A percentile compares a stretch with the other conserved stretches of the same genome.
Conservation (phyloP, 176 grass and related monocot species). For the Avena atlantica region DNA sequence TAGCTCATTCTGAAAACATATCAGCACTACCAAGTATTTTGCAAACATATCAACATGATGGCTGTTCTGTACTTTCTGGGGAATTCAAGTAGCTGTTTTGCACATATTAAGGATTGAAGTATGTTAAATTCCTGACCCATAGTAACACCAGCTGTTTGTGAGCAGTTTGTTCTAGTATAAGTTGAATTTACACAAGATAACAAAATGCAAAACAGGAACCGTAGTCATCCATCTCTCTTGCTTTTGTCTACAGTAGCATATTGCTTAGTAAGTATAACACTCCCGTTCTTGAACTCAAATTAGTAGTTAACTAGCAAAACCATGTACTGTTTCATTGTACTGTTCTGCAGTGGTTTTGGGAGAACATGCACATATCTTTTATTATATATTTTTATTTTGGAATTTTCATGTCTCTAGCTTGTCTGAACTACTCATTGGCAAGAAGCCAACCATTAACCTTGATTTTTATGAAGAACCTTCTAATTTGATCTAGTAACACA, state of each 20-base stretch:
- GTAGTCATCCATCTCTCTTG: background rate
- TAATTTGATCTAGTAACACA: background rate
- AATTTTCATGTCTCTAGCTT: background rate
- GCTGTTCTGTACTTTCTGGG: background rate
- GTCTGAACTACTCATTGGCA: conserved; percentile 14
- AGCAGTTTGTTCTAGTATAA: conserved; percentile 18
- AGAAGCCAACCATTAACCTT: background rate
- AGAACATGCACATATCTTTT: conserved; percentile 2
- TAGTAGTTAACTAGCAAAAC: background rate
- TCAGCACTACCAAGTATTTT: background rate
- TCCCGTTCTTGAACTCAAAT: background rate
- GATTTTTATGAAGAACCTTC: background rate
- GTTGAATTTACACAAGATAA: background rate
- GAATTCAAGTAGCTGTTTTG: background rate
- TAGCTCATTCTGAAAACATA: background rate
- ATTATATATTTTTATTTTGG: background rate
- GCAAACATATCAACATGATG: background rate
- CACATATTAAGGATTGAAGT: background rate
- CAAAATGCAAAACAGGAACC: background rate
- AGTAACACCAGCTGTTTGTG: background rate
- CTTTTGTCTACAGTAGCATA: background rate
- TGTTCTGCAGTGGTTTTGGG: conserved; percentile 10
- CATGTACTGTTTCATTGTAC: conserved; percentile 1
- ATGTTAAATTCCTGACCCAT: conserved; percentile 5
- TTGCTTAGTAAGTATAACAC: background rate